Evolutionary conservation across 164 flowering plant genomes (phyloP).

Genomic region (Houttuynia cordata): DNA sequence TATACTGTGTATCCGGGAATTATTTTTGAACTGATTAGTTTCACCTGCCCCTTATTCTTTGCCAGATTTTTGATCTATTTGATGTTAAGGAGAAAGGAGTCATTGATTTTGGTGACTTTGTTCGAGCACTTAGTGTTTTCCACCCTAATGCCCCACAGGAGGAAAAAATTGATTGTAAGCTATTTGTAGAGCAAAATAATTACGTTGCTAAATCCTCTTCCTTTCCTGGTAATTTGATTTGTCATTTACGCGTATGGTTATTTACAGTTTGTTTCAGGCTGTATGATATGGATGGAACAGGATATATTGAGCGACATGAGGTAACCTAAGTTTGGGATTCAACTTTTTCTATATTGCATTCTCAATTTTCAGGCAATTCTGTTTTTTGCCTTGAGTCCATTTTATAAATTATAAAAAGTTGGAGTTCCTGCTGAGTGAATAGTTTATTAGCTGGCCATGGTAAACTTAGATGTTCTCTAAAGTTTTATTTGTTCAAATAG

Average conservation of each 20-base stretch:
- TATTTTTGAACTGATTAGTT: neutral
- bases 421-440: neutral
- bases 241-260: neutral
- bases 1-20: neutral
- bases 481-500: too few relatives aligned
- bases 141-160: slow-evolving; percentile 84
- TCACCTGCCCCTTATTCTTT: slow-evolving; percentile 8
- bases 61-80: slow-evolving; percentile 87
- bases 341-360: neutral
- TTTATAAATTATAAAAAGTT: too few relatives aligned
- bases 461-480: neutral
- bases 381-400: too few relatives aligned
- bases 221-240: neutral
- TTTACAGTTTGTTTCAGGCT: slow-evolving; percentile 72
- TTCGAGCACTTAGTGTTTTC: slow-evolving; percentile 72
- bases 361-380: neutral
- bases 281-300: slow-evolving; percentile 84
- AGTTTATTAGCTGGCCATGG: neutral
- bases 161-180: slow-evolving; percentile 87
- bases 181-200: neutral
- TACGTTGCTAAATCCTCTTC: neutral
- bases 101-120: slow-evolving; percentile 94
- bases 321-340: slow-evolving; percentile 15
- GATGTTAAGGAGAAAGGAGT: slow-evolving; percentile 77
- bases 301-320: slow-evolving; percentile 94